Evolutionary conservation across 495 filamentous ascomycete genomes (phyloP), one percentile per base, ranked within the genome.

Genomic region (Halenospora varia): DNA sequence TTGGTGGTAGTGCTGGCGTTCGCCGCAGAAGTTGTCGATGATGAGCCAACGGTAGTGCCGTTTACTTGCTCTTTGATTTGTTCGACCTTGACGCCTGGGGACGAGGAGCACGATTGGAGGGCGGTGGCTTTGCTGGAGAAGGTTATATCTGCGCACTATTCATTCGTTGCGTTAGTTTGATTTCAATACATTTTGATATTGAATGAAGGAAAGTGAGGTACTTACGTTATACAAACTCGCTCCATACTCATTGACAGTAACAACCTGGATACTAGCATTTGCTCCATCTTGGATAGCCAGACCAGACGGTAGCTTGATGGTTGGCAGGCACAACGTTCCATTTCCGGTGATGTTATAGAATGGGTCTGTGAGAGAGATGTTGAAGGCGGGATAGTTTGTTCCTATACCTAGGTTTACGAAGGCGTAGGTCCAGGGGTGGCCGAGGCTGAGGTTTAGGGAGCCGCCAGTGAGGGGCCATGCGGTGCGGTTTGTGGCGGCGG

Each of bases 341-440:
- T 75, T 79, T 47, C 82, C 83, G 1, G 84, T 85, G 56, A 75
- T 75, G 70, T 87, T 88, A 62, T 80, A 71, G 55, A 79, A 65
- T 17, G 66, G 53, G 10, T 67, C 60, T 17, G 78, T 77, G 20
- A 87, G 74, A 20, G 77, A 73, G 66, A 83, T 77, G 68, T 86
- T 86, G 72, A 86, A 84, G 65, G 72, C 72, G 53, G 80, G 75
- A 23, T 76, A 76, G 23, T 74, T 65, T 61, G 76, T 73, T 39
- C 84, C 82, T 29, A 87, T 58, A n/a, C 81, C 85, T 19, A 87
- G 70, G 70, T 87, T 87, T 62, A 87, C 66, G 67, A 77, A 86
- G 29, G 83, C 68, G 59, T 84, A 81, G 11, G 82, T 77, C 72
- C 75, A 81, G 9, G 67, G 62, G 65, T 87, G 85, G 65, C 71